These are phyloP conservation scores for Colletotrichum kahawae DNA, from an alignment of 2,329 filamentous ascomycete species.

Conservation along the genomic window DNA sequence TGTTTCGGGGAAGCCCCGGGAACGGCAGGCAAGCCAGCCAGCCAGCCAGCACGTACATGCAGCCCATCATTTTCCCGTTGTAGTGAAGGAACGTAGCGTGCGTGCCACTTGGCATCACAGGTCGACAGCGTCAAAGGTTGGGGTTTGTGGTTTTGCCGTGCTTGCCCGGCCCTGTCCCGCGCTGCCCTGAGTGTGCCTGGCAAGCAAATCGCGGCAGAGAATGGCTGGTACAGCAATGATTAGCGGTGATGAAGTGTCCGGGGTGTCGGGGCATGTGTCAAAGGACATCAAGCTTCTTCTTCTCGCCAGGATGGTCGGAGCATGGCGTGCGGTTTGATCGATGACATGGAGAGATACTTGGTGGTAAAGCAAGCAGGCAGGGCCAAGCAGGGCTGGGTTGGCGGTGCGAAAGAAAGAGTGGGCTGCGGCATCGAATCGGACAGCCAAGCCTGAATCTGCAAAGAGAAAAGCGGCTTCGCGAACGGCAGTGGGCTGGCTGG, in stretches of 20 bases:
- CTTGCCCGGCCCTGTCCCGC: background rate
- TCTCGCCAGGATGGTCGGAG: background rate
- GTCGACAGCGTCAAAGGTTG: background rate
- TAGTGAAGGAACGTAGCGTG: background rate
- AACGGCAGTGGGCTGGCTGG: slow-evolving; percentile 11
- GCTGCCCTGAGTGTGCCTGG: background rate
- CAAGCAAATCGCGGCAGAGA: background rate
- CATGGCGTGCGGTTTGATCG: background rate
- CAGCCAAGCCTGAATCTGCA: slow-evolving; percentile 14
- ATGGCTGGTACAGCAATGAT: background rate
- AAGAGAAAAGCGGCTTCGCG: slow-evolving; percentile 13
- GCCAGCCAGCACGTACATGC: background rate
- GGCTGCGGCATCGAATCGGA: slow-evolving; percentile 1
- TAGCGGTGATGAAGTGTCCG: background rate
- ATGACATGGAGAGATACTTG: slow-evolving; percentile 1
- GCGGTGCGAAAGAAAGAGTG: background rate
- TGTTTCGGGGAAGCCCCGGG: background rate
- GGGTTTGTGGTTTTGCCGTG: background rate
- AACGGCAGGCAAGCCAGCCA: background rate
- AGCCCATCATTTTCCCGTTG: slow-evolving; percentile 15
- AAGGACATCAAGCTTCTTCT: background rate
- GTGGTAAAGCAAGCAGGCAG: background rate
- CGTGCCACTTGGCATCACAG: background rate
- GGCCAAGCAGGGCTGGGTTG: background rate
- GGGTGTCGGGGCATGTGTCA: background rate